Percentiles rank a stretch among this genome's conserved stretches.
These are phyloP conservation scores for Penicillium occitanis DNA, from an alignment of 2,329 filamentous ascomycete species.

Conservation along the genomic window DNA sequence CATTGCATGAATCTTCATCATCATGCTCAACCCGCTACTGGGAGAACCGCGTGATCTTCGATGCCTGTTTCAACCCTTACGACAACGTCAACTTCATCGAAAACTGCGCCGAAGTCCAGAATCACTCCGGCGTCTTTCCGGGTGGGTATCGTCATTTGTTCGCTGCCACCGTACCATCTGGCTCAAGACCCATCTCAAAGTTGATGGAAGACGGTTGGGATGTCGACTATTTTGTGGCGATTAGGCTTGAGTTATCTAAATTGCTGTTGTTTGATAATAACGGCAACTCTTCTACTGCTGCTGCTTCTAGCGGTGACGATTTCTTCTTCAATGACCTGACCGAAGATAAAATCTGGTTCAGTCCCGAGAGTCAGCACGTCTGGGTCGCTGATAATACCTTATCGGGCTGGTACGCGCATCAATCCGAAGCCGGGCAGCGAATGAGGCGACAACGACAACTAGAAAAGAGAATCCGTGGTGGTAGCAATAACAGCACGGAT, in stretches of 20 bases:
- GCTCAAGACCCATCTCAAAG: neutral
- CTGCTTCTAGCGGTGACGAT: neutral
- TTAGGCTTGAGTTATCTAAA: neutral
- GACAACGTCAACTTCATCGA: neutral
- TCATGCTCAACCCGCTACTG: neutral
- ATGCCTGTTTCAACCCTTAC: neutral
- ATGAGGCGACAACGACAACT: neutral
- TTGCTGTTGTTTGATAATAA: neutral
- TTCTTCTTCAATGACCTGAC: neutral
- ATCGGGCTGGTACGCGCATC: neutral
- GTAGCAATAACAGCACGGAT: neutral
- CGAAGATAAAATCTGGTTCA: neutral
- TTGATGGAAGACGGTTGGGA: too few relatives aligned
- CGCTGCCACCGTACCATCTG: neutral
- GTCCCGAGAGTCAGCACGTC: neutral
- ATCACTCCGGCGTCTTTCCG: neutral
- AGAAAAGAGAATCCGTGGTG: too few relatives aligned
- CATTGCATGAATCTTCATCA: neutral
- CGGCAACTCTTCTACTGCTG: neutral
- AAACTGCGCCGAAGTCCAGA: neutral
- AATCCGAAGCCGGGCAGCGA: neutral
- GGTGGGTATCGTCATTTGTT: slow-evolving; percentile 12
- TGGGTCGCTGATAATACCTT: neutral
- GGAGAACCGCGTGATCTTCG: neutral
- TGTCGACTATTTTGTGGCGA: neutral